Base-by-base conservation (phyloP, 148 eudicot genomes). In the Beta vulgaris region DNA sequence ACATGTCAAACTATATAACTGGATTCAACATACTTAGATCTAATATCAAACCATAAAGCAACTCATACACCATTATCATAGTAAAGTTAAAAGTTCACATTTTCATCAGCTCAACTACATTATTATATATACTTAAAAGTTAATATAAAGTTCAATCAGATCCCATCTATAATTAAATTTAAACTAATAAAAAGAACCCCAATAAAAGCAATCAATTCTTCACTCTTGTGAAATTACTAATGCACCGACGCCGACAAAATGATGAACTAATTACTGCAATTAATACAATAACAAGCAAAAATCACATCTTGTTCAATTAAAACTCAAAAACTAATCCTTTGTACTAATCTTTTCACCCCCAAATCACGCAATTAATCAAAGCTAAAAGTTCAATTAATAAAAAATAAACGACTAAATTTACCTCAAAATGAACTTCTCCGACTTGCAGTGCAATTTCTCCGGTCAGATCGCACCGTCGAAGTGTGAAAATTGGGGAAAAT, bases 391-490 rank as follows among this genome's bases (percentile, higher is more conserved):
- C 0, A 65, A 72, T 63, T 14, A 34, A 36, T 31, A 37, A 35
- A 10, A n/a, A 51, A 36, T 6, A 15, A 21, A 43, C 4, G 26
- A 36, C 19, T 2, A 39, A 18, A 36, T 37, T 43, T 69, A 75
- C 83, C 78, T 71, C 44, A 75, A 62, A 64, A 55, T 44, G 42
- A 35, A 19, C 12, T 4, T 5, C 12, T 39, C 23, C 37, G 19
- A n/a, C n/a, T n/a, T n/a, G 62, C 25, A 66, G n/a, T 31, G n/a
- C 25, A 11, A 35, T 1, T 19, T 44, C 55, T 31, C 71, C 72
- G 76, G 68, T 75, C 36, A 76, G 83, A 81, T 81, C 80, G 69
- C 40, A 62, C 25, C 44, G 3, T 10, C 12, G n/a, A n/a, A 21
- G 10, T 29, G 36, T 72, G 63, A 68, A 76, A 78, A 67, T 68